These are phyloP conservation scores for Taphrina communis DNA, from an alignment of 1,139 yeast genomes.

Conservation along the genomic window DNA sequence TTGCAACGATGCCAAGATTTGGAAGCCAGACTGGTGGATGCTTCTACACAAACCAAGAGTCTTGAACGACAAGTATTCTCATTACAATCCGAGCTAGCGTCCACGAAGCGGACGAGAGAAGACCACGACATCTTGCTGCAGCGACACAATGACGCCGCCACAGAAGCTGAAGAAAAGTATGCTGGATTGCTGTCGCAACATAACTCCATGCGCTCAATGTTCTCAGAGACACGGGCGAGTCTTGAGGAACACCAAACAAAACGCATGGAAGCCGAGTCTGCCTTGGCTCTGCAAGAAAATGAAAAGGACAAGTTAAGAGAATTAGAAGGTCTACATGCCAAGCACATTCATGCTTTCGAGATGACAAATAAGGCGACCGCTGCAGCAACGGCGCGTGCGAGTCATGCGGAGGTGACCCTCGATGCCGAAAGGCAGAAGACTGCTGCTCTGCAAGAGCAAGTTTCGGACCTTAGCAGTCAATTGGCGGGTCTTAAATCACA, in stretches of 20 bases:
- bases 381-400: constrained; percentile 28
- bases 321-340: constrained; percentile 29
- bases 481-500: constrained; percentile 23
- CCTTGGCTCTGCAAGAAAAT: constrained; percentile 1
- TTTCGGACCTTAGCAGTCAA: constrained; percentile 16
- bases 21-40: constrained; percentile 42
- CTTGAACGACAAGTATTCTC: constrained; percentile 24
- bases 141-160: constrained; percentile 20
- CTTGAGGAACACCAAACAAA: constrained; percentile 27
- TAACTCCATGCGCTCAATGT: constrained; percentile 9
- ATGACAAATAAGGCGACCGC: constrained; percentile 17
- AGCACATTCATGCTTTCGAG: constrained; percentile 24
- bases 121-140: constrained; percentile 16
- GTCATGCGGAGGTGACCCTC: constrained; percentile 15
- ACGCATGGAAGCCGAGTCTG: constrained; percentile 27
- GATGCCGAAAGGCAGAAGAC: constrained; percentile 13
- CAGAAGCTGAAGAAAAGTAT: constrained; percentile 20
- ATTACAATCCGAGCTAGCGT: constrained; percentile 18
- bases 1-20: constrained; percentile 41
- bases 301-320: constrained; percentile 25
- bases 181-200: constrained; percentile 22
- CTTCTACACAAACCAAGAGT: constrained; percentile 6
- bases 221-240: constrained; percentile 17
- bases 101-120: constrained; percentile 12
- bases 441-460: constrained; percentile 6